phyloP scores from a whole-genome alignment of 495 filamentous ascomycete species.

The Apodospora peruviana region DNA sequence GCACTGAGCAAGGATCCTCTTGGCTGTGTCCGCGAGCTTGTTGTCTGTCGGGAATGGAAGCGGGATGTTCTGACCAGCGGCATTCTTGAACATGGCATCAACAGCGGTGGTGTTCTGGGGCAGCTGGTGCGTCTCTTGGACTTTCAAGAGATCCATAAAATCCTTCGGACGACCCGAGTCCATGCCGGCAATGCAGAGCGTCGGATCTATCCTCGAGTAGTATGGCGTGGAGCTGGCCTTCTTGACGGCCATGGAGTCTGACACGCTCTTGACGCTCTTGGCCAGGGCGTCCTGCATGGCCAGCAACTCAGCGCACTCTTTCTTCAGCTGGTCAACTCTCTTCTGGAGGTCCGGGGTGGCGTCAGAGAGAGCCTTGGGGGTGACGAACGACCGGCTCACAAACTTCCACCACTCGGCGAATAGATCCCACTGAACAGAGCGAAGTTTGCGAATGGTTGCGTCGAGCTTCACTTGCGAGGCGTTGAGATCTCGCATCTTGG shows the following conservation, averaged over 20 bases:
- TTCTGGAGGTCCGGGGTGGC: neutral
- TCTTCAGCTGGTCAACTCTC: neutral
- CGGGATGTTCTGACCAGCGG: neutral
- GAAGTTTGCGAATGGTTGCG: constrained; percentile 1
- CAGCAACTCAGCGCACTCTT: neutral
- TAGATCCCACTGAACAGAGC: constrained; percentile 29
- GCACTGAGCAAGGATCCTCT: constrained; percentile 1
- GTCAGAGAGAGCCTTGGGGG: neutral
- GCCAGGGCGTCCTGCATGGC: neutral
- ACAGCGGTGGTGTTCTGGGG: neutral
- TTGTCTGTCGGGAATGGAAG: neutral
- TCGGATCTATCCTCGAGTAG: constrained; percentile 2
- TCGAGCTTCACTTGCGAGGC: constrained; percentile 16
- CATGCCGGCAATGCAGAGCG: constrained; percentile 3
- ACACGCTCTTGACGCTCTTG: neutral
- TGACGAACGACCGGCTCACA: constrained; percentile 2
- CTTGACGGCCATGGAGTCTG: constrained; percentile 1
- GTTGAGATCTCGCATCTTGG: constrained; percentile 17
- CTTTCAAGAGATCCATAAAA: neutral
- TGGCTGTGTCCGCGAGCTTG: neutral
- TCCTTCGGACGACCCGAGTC: constrained; percentile 1
- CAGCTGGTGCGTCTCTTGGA: constrained; percentile 6
- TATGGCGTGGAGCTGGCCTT: neutral
- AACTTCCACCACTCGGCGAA: constrained; percentile 37
- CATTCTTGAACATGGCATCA: neutral